A percentile compares a stretch with the other conserved stretches of the same genome.
phyloP scores from a whole-genome alignment of 805 yeast genomes.

The Ogataea polymorpha region DNA sequence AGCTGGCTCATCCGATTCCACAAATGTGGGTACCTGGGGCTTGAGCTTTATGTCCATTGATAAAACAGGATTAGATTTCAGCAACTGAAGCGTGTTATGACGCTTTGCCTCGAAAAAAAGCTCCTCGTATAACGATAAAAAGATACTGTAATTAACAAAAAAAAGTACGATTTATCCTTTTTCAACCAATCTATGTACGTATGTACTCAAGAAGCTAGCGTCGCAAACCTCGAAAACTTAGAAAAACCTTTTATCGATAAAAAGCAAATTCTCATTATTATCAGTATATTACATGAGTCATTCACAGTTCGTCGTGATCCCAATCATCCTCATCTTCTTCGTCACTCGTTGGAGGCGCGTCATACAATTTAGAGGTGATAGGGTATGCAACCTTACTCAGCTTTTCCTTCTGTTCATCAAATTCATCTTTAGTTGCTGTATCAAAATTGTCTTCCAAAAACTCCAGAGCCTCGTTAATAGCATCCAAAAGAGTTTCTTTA shows the following conservation, averaged over 20 bases:
- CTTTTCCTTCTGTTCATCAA: conserved; percentile 85
- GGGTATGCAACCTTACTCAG: conserved; percentile 84
- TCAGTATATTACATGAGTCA: too few relatives aligned
- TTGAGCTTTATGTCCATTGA: conserved; percentile 20
- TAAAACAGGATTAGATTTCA: background rate
- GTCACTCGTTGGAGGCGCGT: conserved; percentile 44
- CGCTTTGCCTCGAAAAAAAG: background rate
- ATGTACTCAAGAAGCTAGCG: too few relatives aligned
- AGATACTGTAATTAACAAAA: too few relatives aligned
- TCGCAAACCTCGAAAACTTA: background rate
- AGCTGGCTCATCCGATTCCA: conserved; percentile 3
- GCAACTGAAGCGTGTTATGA: background rate
- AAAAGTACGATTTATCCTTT: too few relatives aligned
- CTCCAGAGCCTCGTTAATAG: conserved; percentile 72
- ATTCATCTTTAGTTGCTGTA: conserved; percentile 87
- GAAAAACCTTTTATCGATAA: background rate
- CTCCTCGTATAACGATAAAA: too few relatives aligned
- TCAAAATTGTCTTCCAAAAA: conserved; percentile 72
- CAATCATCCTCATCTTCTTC: conserved; percentile 56
- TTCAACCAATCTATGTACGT: too few relatives aligned
- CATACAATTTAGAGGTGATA: conserved; percentile 83
- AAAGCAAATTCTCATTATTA: background rate
- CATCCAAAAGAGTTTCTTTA: conserved; percentile 83
- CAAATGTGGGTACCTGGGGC: conserved; percentile 26
- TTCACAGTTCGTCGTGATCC: conserved; percentile 67